Evolutionary conservation across 2,329 filamentous ascomycete species (phyloP).

Genomic region (Ceratocystis diversiconidia): DNA sequence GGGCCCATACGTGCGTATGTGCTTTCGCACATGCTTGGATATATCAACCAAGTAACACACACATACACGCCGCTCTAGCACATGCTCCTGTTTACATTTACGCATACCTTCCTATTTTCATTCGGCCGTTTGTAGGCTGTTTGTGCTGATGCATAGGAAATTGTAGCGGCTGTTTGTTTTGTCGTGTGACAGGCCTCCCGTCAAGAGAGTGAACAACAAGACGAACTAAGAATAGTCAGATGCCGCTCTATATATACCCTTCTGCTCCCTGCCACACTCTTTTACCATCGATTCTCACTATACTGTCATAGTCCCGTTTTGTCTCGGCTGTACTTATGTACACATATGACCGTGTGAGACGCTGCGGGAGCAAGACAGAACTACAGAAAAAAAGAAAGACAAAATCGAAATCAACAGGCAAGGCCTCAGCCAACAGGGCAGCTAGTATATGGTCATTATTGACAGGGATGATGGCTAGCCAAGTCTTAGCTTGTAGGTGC

Average conservation of each 20-base stretch:
- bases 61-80: background rate
- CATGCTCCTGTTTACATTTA: too few species aligned
- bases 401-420: background rate
- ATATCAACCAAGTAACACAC: background rate
- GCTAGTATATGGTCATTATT: background rate
- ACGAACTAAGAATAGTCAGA: too few species aligned
- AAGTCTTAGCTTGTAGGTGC: background rate
- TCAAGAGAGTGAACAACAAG: too few species aligned
- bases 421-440: background rate
- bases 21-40: too few species aligned
- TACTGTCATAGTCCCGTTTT: background rate
- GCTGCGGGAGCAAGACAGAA: background rate
- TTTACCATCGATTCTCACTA: background rate
- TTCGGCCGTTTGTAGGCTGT: too few species aligned
- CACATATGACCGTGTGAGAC: background rate
- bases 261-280: background rate
- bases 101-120: too few species aligned
- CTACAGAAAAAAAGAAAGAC: background rate
- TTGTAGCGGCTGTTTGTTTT: too few species aligned
- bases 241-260: background rate
- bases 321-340: conserved; percentile 2
- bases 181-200: too few species aligned
- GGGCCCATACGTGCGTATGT: too few species aligned
- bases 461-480: background rate
- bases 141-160: too few species aligned